Base-by-base conservation (phyloP, 768 basidiomycete species). In the Suillus discolor region DNA sequence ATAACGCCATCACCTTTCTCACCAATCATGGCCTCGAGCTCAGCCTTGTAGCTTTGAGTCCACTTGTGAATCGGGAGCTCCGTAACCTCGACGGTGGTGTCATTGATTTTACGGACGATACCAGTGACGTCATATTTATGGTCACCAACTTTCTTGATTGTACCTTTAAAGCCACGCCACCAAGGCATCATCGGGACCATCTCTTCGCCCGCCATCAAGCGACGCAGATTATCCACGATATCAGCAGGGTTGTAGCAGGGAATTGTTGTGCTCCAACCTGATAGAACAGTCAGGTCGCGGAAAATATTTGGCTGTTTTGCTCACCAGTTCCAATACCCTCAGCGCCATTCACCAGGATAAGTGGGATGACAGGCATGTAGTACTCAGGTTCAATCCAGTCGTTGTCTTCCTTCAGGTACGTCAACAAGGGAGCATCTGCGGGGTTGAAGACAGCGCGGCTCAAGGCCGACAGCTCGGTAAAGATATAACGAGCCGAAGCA, bases 301-400 rank as follows among this genome's bases (percentile, higher is more conserved):
- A 9, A 65, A n/a, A 11, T 49, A 54, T 4, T 62, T 34, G 16
- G 45, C 49, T 55, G 9, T n/a, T 41, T 7, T 16, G 71, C 85
- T 73, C 65, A 91, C 93, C 95, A 64, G 97, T 99, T 54, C 97
- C 97, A 71, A 99, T 99, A 80, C 97, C 97, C 69, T 98, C 96
- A 12, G 93, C 89, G 9, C 97, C 97, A 71, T 99, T 99, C 74
- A 99, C 78, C 61, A 99, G 83, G 0, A 98, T 84, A 76, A 96
- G 82, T 0, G 97, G 97, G 2, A 99, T 72, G 49, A 95, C 77
- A 20, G 97, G 97, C 80, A 98, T 83, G 74, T 97, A 99, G 79
- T 88, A 98, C 71, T 96, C 94, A 1, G 97, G 97, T 75, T 99
- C 97, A 68, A 99, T 94, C 62, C 81, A 72, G 54, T 84, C 79